Evolutionary conservation across 441 rosid genomes (phyloP).

Genomic region (Jatropha podagrica): DNA sequence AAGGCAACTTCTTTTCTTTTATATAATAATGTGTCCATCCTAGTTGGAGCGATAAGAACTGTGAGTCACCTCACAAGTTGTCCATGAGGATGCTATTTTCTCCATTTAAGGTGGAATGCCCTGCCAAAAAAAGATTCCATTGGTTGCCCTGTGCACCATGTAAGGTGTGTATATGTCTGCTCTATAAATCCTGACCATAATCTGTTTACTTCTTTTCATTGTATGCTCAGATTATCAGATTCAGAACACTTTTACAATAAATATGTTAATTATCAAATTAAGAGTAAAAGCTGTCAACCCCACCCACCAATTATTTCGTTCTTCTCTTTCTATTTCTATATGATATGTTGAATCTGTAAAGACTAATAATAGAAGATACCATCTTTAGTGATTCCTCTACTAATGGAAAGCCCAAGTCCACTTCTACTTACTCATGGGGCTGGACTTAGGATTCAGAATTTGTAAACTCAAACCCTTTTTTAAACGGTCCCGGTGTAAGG

Average conservation of each 20-base stretch:
- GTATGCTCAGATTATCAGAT: not conserved
- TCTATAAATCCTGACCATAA: not conserved
- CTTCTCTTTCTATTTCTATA: not conserved
- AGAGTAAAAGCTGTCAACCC: not conserved
- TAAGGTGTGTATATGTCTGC: not conserved
- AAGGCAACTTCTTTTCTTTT: not conserved
- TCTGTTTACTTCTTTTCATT: not conserved
- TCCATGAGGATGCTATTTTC: constrained; percentile 17
- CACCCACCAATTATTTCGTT: not conserved
- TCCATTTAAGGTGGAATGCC: not conserved
- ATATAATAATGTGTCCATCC: not conserved
- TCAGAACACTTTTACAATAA: not conserved
- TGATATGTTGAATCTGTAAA: not conserved
- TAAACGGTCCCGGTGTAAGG: not conserved
- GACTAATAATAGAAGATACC: not conserved
- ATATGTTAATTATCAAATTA: not conserved
- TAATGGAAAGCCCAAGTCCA: not conserved
- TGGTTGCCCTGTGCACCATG: not conserved
- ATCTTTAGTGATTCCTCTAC: not conserved
- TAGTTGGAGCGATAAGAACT: not conserved
- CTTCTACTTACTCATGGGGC: not conserved
- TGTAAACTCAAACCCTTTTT: not conserved
- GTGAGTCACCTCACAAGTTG: constrained; percentile 18
- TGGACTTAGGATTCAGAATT: not conserved
- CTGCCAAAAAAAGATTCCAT: not conserved